Evolutionary conservation across 306 rosid species (phyloP).

Genomic region (Pterocarpus santalinus): DNA sequence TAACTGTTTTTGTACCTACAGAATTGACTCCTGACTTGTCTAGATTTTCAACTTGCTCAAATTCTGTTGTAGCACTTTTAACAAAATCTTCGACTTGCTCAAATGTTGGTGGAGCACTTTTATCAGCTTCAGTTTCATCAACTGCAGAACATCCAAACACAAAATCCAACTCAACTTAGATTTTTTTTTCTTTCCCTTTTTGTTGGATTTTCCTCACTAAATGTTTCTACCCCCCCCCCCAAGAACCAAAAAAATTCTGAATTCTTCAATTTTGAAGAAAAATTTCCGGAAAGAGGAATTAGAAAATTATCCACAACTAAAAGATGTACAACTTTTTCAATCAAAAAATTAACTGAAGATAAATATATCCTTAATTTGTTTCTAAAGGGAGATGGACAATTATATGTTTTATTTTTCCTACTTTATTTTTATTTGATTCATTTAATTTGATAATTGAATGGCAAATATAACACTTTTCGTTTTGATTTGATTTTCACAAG

Average conservation of each 20-base stretch:
- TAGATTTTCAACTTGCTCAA: not conserved
- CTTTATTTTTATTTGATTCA: too few relatives aligned
- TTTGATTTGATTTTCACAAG: too few relatives aligned
- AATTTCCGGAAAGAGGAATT: not conserved
- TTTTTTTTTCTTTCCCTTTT: not conserved
- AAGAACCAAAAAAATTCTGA: not conserved
- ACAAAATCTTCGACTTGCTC: slow-evolving; percentile 27
- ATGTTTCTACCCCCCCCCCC: too few relatives aligned
- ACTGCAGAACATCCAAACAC: slow-evolving; percentile 47
- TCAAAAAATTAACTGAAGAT: too few relatives aligned
- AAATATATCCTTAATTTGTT: too few relatives aligned
- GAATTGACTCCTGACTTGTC: slow-evolving; percentile 26
- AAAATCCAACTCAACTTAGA: slow-evolving; percentile 11
- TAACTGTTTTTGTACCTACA: slow-evolving; percentile 31
- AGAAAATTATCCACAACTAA: too few relatives aligned
- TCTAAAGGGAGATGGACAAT: too few relatives aligned
- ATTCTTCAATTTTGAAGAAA: not conserved
- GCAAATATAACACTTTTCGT: too few relatives aligned
- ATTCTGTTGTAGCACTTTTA: not conserved
- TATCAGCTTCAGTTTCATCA: slow-evolving; percentile 51
- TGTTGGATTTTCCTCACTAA: too few relatives aligned
- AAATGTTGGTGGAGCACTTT: slow-evolving; percentile 12
- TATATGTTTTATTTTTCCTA: too few relatives aligned
- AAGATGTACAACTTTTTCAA: too few relatives aligned
- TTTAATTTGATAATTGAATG: too few relatives aligned